These are phyloP conservation scores for Penicillium griseofulvum DNA, from an alignment of 2,329 filamentous ascomycete species.

Conservation along the genomic window DNA sequence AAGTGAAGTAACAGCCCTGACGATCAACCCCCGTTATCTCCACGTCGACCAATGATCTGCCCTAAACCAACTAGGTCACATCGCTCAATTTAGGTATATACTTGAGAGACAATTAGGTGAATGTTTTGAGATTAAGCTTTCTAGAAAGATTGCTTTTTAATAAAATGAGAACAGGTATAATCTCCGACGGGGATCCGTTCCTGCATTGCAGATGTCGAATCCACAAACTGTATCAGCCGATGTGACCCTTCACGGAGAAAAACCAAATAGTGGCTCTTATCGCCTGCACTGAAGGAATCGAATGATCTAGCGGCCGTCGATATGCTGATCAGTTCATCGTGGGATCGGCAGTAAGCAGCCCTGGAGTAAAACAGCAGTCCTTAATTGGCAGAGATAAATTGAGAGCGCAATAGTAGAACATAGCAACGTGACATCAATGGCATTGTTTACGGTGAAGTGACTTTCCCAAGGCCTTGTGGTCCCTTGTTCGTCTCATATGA, in stretches of 20 bases:
- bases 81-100: slow-evolving; percentile 10
- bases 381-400: neutral
- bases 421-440: neutral
- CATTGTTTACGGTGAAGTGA: neutral
- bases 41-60: slow-evolving; percentile 16
- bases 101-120: neutral
- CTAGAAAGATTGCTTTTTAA: neutral
- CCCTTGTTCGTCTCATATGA: neutral
- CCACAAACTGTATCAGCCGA: neutral
- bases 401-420: neutral
- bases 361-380: neutral
- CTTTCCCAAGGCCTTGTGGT: neutral
- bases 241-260: slow-evolving; percentile 15
- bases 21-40: slow-evolving; percentile 23
- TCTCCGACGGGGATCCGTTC: slow-evolving; percentile 10
- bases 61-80: slow-evolving; percentile 15
- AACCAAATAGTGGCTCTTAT: slow-evolving; percentile 2
- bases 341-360: neutral
- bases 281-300: slow-evolving; percentile 1
- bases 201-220: neutral
- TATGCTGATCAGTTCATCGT: slow-evolving; percentile 5
- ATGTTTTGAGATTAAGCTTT: neutral
- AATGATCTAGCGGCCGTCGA: slow-evolving; percentile 1
- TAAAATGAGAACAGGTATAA: neutral
- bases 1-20: slow-evolving; percentile 15